These are phyloP conservation scores for Pseudocercospora crystallina DNA, from an alignment of 2,329 filamentous ascomycete genomes.

Conservation along the genomic window DNA sequence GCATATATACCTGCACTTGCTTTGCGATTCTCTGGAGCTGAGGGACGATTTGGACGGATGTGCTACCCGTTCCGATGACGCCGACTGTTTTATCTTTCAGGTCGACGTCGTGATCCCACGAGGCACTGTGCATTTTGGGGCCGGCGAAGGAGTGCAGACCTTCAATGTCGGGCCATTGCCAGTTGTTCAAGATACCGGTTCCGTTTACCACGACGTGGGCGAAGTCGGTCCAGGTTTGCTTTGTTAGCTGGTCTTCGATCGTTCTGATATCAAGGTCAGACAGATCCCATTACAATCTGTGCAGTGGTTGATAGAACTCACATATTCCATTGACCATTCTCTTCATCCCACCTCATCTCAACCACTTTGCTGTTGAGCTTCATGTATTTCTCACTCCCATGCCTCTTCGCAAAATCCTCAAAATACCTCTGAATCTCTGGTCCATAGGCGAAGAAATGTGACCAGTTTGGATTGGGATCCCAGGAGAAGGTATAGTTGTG, in stretches of 20 bases:
- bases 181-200: conserved; percentile 36
- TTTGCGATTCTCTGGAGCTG: conserved; percentile 31
- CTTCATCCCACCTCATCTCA: conserved; percentile 44
- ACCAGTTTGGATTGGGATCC: conserved; percentile 42
- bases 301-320: conserved; percentile 30
- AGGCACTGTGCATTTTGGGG: conserved; percentile 39
- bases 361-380: conserved; percentile 44
- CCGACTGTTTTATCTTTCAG: conserved; percentile 37
- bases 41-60: conserved; percentile 41
- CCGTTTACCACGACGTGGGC: background rate
- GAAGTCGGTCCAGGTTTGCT: background rate
- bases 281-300: conserved; percentile 20
- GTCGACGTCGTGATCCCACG: conserved; percentile 37
- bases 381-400: conserved; percentile 44
- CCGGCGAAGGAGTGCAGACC: conserved; percentile 42
- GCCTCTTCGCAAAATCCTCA: conserved; percentile 42
- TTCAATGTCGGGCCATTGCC: conserved; percentile 42
- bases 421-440: conserved; percentile 49
- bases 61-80: conserved; percentile 40
- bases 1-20: conserved; percentile 1
- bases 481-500: conserved; percentile 50
- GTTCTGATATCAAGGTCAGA: no score
- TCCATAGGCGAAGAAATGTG: conserved; percentile 43
- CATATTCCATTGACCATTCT: conserved; percentile 38
- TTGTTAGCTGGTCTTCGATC: conserved; percentile 24